Evolutionary conservation across 2,329 filamentous ascomycete species (phyloP), one percentile per base, ranked within the genome.

Genomic region (Colletotrichum orchidophilum): DNA sequence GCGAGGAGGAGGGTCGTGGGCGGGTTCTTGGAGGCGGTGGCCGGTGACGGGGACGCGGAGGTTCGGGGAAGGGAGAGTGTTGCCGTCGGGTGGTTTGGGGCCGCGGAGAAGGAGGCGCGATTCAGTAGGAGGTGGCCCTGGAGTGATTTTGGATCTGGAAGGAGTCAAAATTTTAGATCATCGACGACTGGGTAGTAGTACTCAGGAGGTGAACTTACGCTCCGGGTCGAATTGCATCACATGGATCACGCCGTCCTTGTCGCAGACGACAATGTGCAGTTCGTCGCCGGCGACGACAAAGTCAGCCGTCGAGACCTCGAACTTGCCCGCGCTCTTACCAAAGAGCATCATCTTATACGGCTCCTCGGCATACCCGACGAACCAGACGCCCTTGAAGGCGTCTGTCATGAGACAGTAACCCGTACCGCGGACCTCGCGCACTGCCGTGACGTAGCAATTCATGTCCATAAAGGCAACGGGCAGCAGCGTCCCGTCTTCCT

Each of bases 381-480:
- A 97, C 95, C 96, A 98, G 2, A 98, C 87, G 0, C 96, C 96
- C 83, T 97, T 97, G 79, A 96, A 91, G 0, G 93, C 94, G 82
- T 99, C 96, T 0, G 94, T 93, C 83, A 98, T 91, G 12, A 97
- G 86, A 77, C 94, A 95, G 79, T 99, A 87, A 0, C 96, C 95
- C 0, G 94, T 97, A 1, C 92, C 91, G 3, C 91, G 91, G 21
- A 99, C 87, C 76, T 94, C 94, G 78, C 95, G 96, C 64, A 94
- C 88, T n/a, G 92, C 90, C 2, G 91, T 94, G 13, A 97, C 94
- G 77, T 97, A 96, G 81, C 94, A 97, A 82, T 94, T 96, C 91
- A 98, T 97, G 78, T 99, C 96, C 87, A 99, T 93, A 78, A 99
- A 99, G 0, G 96, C 96, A 3, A 99, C 96, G 0, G 96, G 96